Conservation (phyloP, 176 grass and related monocot genomes). For the Oryza longistaminata region DNA sequence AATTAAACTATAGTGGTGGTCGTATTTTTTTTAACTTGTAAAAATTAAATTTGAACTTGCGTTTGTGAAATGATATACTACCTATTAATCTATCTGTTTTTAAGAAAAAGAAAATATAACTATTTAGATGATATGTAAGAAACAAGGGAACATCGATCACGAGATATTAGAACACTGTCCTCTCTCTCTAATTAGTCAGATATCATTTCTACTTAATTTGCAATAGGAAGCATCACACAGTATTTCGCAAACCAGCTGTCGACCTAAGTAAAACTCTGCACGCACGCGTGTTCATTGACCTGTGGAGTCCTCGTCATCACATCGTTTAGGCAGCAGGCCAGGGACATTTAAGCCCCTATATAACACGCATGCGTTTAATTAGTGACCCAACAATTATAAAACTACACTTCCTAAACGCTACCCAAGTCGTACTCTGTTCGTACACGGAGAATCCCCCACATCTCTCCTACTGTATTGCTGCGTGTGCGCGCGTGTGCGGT, state of each 20-base stretch:
- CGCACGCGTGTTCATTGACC: neutral
- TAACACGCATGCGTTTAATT: neutral
- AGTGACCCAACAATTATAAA: neutral
- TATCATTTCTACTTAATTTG: neutral
- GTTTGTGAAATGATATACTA: too few species aligned
- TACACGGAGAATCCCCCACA: conserved; percentile 1
- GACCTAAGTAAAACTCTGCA: neutral
- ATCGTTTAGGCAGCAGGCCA: neutral
- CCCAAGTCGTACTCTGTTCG: neutral
- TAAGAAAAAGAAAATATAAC: too few species aligned
- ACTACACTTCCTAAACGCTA: neutral
- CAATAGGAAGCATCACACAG: neutral
- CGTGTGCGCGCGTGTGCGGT: neutral
- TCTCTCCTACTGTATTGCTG: neutral
- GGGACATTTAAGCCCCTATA: neutral
- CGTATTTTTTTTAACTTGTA: too few species aligned
- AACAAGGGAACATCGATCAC: too few species aligned
- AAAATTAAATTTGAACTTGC: too few species aligned
- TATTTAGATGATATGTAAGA: too few species aligned
- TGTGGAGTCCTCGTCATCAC: neutral
- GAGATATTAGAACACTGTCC: too few species aligned
- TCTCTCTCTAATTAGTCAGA: too few species aligned
- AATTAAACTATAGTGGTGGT: too few species aligned
- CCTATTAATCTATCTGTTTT: too few species aligned
- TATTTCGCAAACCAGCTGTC: neutral